phyloP scores from a whole-genome alignment of 768 basidiomycete species.

The Hygrocybe coccinea region DNA sequence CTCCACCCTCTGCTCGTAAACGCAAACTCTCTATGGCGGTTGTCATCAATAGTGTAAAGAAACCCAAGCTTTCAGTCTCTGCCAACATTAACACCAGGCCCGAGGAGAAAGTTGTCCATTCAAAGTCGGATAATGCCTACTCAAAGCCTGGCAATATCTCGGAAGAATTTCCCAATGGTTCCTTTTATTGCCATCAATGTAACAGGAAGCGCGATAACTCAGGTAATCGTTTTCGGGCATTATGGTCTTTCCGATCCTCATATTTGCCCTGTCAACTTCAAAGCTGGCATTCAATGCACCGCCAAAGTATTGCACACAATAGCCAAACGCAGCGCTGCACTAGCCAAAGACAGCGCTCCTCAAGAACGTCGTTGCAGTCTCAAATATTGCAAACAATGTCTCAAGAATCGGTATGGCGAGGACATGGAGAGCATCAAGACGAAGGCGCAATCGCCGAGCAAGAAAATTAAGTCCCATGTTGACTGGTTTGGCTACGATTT shows the following conservation, averaged over 20 bases:
- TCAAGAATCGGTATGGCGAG: slow-evolving; percentile 64
- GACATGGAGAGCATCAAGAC: slow-evolving; percentile 42
- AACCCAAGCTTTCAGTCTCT: slow-evolving; percentile 21
- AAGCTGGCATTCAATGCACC: slow-evolving; percentile 37
- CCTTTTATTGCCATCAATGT: slow-evolving; percentile 71
- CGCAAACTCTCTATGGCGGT: slow-evolving; percentile 37
- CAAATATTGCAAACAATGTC: slow-evolving; percentile 61
- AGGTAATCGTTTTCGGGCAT: slow-evolving; percentile 32
- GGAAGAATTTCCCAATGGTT: slow-evolving; percentile 36
- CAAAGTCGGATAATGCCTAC: slow-evolving; percentile 23
- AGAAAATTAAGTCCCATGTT: slow-evolving; percentile 18
- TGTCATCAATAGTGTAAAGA: slow-evolving; percentile 23
- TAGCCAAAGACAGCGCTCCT: slow-evolving; percentile 18
- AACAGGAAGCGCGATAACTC: slow-evolving; percentile 51
- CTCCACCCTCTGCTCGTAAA: slow-evolving; percentile 37
- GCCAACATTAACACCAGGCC: not conserved
- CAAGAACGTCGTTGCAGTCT: slow-evolving; percentile 44
- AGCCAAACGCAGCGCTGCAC: slow-evolving; percentile 15
- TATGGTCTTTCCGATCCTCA: slow-evolving; percentile 1
- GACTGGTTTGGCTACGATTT: slow-evolving; percentile 41
- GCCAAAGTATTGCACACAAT: slow-evolving; percentile 8
- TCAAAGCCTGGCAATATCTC: slow-evolving; percentile 22
- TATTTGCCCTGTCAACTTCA: slow-evolving; percentile 3
- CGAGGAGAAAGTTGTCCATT: not conserved
- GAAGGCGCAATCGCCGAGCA: slow-evolving; percentile 9